Percentiles rank a stretch among this genome's conserved stretches.
Conservation (phyloP, 164 flowering plant genomes). For the Echeveria elegans region DNA sequence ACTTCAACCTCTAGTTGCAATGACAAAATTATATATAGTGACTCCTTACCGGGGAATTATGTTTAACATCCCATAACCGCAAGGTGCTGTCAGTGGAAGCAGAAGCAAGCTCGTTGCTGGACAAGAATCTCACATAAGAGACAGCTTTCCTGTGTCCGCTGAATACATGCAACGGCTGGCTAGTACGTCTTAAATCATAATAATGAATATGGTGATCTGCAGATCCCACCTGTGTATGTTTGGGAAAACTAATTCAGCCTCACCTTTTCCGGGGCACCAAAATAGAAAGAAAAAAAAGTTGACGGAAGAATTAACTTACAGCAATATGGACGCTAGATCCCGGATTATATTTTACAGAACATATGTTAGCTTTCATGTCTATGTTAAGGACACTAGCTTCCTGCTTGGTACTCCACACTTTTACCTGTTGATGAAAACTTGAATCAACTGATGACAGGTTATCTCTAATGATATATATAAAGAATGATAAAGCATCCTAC, state of each 20-base stretch:
- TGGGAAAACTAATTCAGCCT: background rate
- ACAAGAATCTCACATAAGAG: conserved; percentile 82
- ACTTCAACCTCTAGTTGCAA: background rate
- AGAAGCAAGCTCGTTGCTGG: conserved; percentile 75
- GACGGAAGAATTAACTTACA: conserved; percentile 24
- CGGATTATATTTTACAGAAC: conserved; percentile 86
- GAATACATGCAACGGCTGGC: conserved; percentile 65
- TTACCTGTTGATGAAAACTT: conserved; percentile 45
- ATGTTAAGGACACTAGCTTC: conserved; percentile 75
- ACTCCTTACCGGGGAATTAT: conserved; percentile 50
- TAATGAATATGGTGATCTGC: conserved; percentile 87
- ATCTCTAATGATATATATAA: background rate
- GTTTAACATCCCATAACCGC: conserved; percentile 86
- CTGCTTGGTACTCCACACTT: conserved; percentile 82
- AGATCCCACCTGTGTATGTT: conserved; percentile 70
- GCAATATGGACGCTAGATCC: conserved; percentile 68
- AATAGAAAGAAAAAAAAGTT: background rate
- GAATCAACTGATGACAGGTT: background rate
- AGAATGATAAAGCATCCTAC: background rate
- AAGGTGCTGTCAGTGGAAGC: conserved; percentile 94
- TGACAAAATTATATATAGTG: background rate
- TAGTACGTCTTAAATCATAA: conserved; percentile 73
- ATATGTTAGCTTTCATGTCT: conserved; percentile 87
- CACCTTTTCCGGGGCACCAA: background rate
- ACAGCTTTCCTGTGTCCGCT: conserved; percentile 81